Evolutionary conservation across 2,329 filamentous ascomycete genomes (phyloP).

Genomic region (Colletotrichum horii): DNA sequence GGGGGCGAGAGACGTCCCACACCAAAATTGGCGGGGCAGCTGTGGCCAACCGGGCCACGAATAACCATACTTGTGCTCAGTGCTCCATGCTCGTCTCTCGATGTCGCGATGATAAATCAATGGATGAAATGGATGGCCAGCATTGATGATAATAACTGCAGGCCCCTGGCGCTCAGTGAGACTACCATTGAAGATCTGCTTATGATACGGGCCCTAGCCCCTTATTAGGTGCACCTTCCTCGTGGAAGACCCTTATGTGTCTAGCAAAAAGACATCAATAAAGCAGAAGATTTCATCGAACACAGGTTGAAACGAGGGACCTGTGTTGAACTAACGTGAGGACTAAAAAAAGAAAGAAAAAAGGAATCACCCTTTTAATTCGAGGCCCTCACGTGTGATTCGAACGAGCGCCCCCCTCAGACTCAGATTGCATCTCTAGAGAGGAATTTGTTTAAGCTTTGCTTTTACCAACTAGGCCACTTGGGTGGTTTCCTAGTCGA

Average conservation of each 20-base stretch:
- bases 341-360: not conserved
- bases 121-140: not conserved
- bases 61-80: not conserved
- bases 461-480: not conserved
- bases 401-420: not conserved
- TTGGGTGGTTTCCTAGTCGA: not conserved
- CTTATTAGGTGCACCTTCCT: not conserved
- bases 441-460: not conserved
- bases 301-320: not conserved
- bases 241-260: not conserved
- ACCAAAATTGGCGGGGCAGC: not conserved
- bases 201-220: not conserved
- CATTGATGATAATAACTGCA: not conserved
- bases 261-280: not conserved
- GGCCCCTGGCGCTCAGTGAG: not conserved
- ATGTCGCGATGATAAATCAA: not conserved
- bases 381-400: not conserved
- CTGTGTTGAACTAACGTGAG: fast-evolving
- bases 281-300: not conserved
- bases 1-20: conserved; percentile 10
- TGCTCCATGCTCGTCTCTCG: not conserved
- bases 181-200: not conserved
- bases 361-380: not conserved
- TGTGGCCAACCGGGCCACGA: not conserved
- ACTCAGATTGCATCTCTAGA: not conserved